Percentiles rank a stretch among this genome's conserved stretches.
Conservation (phyloP, 495 filamentous ascomycete species). For the Geoglossum glabrum region DNA sequence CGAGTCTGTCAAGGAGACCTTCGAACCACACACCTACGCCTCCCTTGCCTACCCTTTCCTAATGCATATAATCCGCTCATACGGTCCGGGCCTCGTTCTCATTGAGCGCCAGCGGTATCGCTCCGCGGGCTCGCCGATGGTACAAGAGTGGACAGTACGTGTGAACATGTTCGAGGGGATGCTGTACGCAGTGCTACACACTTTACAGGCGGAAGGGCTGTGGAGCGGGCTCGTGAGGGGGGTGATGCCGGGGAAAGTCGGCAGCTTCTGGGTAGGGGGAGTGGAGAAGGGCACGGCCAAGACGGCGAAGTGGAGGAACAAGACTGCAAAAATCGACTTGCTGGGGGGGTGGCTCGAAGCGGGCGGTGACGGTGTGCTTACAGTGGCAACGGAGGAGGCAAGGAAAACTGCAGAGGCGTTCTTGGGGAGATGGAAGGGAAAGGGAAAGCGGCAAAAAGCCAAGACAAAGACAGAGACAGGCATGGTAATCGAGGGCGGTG, state of each 20-base stretch:
- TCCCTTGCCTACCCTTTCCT: conserved; percentile 41
- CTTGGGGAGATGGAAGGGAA: conserved; percentile 2
- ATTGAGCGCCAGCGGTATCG: conserved; percentile 87
- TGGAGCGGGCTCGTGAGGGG: conserved; percentile 18
- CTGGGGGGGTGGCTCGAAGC: conserved; percentile 32
- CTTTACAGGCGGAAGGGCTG: conserved; percentile 23
- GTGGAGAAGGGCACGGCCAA: conserved; percentile 10
- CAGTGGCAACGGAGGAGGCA: conserved; percentile 12
- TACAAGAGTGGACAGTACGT: conserved; percentile 77
- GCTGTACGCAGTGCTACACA: conserved; percentile 55
- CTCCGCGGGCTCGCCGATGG: conserved; percentile 34
- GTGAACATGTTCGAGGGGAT: conserved; percentile 85
- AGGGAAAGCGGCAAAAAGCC: not conserved
- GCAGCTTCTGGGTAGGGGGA: conserved; percentile 4
- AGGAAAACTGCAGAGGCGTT: conserved; percentile 4
- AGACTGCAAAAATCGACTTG: conserved; percentile 40
- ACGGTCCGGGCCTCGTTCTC: conserved; percentile 48
- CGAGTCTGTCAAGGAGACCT: conserved; percentile 24
- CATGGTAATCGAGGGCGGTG: conserved; percentile 11
- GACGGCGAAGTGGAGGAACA: conserved; percentile 14
- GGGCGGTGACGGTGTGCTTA: conserved; percentile 3
- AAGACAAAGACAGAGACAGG: not conserved
- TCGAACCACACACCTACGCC: conserved; percentile 36
- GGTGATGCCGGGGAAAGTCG: conserved; percentile 4
- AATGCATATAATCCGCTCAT: conserved; percentile 26